These are phyloP conservation scores for Candolleomyces efflorescens DNA, from an alignment of 768 basidiomycete species.

Conservation along the genomic window DNA sequence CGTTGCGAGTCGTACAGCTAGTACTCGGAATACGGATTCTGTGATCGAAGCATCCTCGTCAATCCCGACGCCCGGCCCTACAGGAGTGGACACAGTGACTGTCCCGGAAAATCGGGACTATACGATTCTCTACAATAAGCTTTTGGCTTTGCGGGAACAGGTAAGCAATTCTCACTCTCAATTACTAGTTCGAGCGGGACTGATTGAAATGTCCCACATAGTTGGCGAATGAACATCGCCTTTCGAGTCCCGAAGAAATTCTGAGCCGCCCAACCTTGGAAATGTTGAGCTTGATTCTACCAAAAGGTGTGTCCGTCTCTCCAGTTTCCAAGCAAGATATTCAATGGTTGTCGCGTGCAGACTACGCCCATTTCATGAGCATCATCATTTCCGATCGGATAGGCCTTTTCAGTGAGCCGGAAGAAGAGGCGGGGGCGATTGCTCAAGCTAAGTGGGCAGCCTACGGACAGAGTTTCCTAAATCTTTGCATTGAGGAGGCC, in stretches of 20 bases:
- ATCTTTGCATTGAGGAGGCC: not conserved
- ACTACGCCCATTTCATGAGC: not conserved
- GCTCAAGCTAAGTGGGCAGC: not conserved
- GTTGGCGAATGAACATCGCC: not conserved
- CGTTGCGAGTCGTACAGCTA: not conserved
- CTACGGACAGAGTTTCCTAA: slow-evolving; percentile 1
- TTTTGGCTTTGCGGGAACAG: slow-evolving; percentile 1
- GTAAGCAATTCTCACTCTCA: not conserved
- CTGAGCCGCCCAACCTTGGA: not conserved
- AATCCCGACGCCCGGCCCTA: not conserved
- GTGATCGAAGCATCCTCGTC: not conserved
- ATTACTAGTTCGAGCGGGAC: not conserved
- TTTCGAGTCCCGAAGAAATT: not conserved
- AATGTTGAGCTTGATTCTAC: not conserved
- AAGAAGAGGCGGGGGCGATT: not conserved
- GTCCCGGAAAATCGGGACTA: not conserved
- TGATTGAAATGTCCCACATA: not conserved
- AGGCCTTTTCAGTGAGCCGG: not conserved
- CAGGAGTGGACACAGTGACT: not conserved
- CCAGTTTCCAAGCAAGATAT: not conserved
- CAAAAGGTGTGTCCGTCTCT: not conserved
- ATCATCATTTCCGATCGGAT: too few species aligned
- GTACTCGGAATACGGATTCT: not conserved
- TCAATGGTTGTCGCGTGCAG: not conserved
- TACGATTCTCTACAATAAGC: not conserved